phyloP scores from a whole-genome alignment of 805 yeast species.

The Candida sakaeoensis region DNA sequence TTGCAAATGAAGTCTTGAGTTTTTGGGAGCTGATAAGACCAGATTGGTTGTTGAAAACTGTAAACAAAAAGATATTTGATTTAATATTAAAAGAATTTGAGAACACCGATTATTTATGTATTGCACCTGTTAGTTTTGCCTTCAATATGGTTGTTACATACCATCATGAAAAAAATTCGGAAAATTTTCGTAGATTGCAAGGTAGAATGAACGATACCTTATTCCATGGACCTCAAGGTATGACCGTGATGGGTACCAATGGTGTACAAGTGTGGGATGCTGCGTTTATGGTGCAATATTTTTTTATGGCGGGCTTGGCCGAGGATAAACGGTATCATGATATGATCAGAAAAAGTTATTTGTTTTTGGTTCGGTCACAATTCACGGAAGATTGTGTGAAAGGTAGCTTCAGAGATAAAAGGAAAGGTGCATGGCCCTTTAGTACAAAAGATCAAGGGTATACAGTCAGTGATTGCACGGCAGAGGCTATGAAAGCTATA shows the following conservation, averaged over 20 bases:
- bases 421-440: slow-evolving; percentile 94
- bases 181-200: slow-evolving; percentile 50
- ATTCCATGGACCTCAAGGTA: slow-evolving; percentile 85
- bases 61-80: slow-evolving; percentile 54
- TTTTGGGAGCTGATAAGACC: slow-evolving; percentile 77
- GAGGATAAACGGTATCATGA: slow-evolving; percentile 62
- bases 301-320: slow-evolving; percentile 74
- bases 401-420: slow-evolving; percentile 76
- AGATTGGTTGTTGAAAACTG: slow-evolving; percentile 54
- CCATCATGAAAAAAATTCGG: slow-evolving; percentile 69
- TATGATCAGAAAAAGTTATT: slow-evolving; percentile 60
- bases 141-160: slow-evolving; percentile 72
- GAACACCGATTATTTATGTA: slow-evolving; percentile 78
- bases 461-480: slow-evolving; percentile 95
- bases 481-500: slow-evolving; percentile 91
- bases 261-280: slow-evolving; percentile 98
- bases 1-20: slow-evolving; percentile 56
- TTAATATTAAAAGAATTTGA: slow-evolving; percentile 67
- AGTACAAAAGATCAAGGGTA: slow-evolving; percentile 95
- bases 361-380: slow-evolving; percentile 77
- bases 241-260: slow-evolving; percentile 94
- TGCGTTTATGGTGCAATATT: slow-evolving; percentile 84
- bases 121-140: slow-evolving; percentile 93
- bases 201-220: slow-evolving; percentile 69
- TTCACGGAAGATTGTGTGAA: slow-evolving; percentile 74